Evolutionary conservation across 169 alveolate species (phyloP).

Genomic region (Cyclospora cayetanensis): DNA sequence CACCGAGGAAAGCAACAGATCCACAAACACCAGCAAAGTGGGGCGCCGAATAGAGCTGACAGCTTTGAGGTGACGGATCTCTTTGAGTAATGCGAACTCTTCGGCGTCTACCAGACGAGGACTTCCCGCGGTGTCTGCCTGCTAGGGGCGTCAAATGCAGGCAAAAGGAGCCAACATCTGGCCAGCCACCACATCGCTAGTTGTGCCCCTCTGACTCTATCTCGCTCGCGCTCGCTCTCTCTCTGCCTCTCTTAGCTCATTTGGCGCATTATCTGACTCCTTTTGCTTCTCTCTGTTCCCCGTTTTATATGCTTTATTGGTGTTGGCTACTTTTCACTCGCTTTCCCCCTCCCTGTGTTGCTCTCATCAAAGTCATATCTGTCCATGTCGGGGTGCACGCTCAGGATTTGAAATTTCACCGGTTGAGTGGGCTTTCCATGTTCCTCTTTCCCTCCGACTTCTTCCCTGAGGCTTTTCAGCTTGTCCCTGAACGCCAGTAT

Average conservation of each 20-base stretch:
- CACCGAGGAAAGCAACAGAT: too few species aligned
- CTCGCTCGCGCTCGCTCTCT: neutral
- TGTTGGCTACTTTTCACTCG: neutral
- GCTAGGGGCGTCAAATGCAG: neutral
- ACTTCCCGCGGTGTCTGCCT: constrained; percentile 32
- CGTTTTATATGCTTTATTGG: neutral
- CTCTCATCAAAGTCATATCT: too few species aligned
- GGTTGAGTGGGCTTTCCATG: too few species aligned
- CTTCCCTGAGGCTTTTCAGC: too few species aligned
- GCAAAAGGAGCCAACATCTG: neutral
- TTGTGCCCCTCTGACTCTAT: neutral
- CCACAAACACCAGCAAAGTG: too few species aligned
- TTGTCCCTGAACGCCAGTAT: too few species aligned
- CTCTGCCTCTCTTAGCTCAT: neutral
- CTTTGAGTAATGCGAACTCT: constrained; percentile 71
- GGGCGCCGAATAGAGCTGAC: neutral
- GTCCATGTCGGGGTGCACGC: too few species aligned
- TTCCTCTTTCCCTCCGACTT: too few species aligned
- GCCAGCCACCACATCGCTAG: neutral
- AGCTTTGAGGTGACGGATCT: constrained; percentile 23
- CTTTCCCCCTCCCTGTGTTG: neutral
- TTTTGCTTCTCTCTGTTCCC: neutral
- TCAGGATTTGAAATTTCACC: too few species aligned
- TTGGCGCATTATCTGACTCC: neutral
- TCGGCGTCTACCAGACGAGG: constrained; percentile 72